phyloP scores from a whole-genome alignment of 495 filamentous ascomycete genomes.

The Penicillium desertorum region DNA sequence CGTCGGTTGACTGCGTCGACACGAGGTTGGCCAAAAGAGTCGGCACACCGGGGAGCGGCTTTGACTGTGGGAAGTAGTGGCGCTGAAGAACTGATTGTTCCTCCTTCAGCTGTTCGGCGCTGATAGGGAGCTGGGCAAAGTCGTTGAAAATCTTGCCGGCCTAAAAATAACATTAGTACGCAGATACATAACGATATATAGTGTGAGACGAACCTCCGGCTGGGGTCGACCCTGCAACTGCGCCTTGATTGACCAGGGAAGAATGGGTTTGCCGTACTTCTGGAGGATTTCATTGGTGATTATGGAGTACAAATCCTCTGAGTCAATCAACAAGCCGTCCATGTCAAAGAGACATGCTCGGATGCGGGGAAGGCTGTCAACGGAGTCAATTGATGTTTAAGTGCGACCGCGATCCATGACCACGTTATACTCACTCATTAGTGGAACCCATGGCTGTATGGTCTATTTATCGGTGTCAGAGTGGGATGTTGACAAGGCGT shows the following conservation, averaged over 20 bases:
- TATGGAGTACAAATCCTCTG: constrained; percentile 86
- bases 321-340: constrained; percentile 93
- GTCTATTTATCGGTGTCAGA: constrained; percentile 1
- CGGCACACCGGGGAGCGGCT: constrained; percentile 76
- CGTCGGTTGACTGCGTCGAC: constrained; percentile 40
- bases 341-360: constrained; percentile 98
- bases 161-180: constrained; percentile 17
- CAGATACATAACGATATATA: not conserved
- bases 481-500: constrained; percentile 4
- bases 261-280: constrained; percentile 64
- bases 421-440: constrained; percentile 14
- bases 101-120: constrained; percentile 58
- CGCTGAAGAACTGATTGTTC: constrained; percentile 61
- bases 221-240: constrained; percentile 89
- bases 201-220: constrained; percentile 52
- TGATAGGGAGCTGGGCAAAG: constrained; percentile 87
- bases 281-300: constrained; percentile 79
- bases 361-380: constrained; percentile 65
- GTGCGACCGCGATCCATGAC: not conserved
- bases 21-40: constrained; percentile 59
- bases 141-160: constrained; percentile 60
- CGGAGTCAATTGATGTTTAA: constrained; percentile 13
- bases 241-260: constrained; percentile 95
- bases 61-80: constrained; percentile 67
- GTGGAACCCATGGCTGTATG: constrained; percentile 16